Percentiles rank a stretch among this genome's conserved stretches.
These are phyloP conservation scores for Diplodia corticola DNA, from an alignment of 2,329 filamentous ascomycete genomes.

Conservation along the genomic window DNA sequence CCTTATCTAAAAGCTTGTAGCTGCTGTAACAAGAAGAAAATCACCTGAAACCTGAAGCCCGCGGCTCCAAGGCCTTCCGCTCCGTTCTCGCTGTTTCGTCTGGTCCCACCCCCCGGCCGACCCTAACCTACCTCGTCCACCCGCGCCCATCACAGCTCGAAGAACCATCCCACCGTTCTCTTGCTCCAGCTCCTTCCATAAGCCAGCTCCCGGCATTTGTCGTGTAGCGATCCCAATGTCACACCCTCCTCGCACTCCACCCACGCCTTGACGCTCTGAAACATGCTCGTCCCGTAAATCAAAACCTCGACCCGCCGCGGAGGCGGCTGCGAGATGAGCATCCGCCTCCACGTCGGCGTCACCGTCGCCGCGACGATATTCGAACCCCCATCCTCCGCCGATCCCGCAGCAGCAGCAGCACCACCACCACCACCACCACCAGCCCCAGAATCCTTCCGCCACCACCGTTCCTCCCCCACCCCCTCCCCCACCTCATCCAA, in stretches of 20 bases:
- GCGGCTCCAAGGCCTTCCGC: neutral
- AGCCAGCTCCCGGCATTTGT: neutral
- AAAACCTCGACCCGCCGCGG: conserved; percentile 18
- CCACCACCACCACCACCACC: neutral
- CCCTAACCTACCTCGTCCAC: conserved; percentile 30
- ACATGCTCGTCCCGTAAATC: neutral
- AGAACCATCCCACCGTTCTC: conserved; percentile 19
- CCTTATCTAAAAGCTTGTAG: conserved; percentile 28
- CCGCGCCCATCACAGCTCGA: conserved; percentile 30
- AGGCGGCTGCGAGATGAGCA: conserved; percentile 19
- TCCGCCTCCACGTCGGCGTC: conserved; percentile 10
- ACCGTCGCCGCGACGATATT: neutral
- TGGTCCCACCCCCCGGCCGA: conserved; percentile 32
- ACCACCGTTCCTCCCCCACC: neutral
- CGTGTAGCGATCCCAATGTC: conserved; percentile 11
- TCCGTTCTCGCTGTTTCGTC: conserved; percentile 17
- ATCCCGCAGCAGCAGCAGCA: neutral
- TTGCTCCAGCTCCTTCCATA: neutral
- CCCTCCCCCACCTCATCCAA: neutral
- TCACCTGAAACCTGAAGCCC: conserved; percentile 28
- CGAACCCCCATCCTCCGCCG: neutral
- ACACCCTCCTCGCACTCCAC: conserved; percentile 15
- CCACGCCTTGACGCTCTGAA: conserved; percentile 8
- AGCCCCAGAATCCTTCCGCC: neutral
- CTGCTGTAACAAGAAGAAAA: conserved; percentile 32